Evolutionary conservation across 2,329 filamentous ascomycete genomes (phyloP).

Genomic region (Pseudogymnoascus sp.): DNA sequence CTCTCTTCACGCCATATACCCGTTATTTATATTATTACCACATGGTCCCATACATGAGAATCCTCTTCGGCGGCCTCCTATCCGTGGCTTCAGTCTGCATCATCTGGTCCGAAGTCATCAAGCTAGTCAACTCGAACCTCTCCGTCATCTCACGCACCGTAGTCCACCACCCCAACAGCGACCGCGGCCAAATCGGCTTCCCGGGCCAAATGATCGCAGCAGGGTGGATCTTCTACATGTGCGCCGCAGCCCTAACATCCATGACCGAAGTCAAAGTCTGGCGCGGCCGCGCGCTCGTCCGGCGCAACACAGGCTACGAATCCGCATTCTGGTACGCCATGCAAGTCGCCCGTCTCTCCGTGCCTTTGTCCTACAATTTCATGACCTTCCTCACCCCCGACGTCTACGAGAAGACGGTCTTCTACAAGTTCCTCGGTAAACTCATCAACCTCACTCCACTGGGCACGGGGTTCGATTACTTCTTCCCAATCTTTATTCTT

Average conservation of each 20-base stretch:
- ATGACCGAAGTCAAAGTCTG: constrained; percentile 95
- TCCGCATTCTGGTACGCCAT: constrained; percentile 93
- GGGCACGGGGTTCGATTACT: constrained; percentile 74
- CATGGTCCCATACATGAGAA: constrained; percentile 59
- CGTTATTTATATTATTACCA: constrained; percentile 72
- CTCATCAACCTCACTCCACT: constrained; percentile 77
- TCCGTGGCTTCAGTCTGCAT: constrained; percentile 71
- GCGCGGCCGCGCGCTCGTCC: constrained; percentile 86
- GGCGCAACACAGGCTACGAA: constrained; percentile 84
- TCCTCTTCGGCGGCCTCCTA: constrained; percentile 59
- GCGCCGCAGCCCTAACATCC: constrained; percentile 74
- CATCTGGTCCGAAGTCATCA: constrained; percentile 89
- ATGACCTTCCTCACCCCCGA: constrained; percentile 72
- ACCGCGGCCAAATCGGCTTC: constrained; percentile 71
- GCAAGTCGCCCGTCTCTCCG: constrained; percentile 84
- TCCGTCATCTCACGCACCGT: constrained; percentile 59
- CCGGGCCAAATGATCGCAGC: constrained; percentile 78
- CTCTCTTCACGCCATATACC: constrained; percentile 68
- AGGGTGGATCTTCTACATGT: constrained; percentile 95
- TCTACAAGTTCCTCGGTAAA: constrained; percentile 78
- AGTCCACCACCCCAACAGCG: constrained; percentile 53
- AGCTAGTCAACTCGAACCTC: constrained; percentile 66
- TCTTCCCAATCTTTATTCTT: constrained; percentile 83
- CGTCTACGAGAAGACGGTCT: constrained; percentile 70
- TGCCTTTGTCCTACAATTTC: constrained; percentile 94